Percentiles rank a stretch among this genome's conserved stretches.
These are phyloP conservation scores for Cryphonectria radicalis DNA, from an alignment of 2,329 filamentous ascomycete genomes.

Conservation along the genomic window DNA sequence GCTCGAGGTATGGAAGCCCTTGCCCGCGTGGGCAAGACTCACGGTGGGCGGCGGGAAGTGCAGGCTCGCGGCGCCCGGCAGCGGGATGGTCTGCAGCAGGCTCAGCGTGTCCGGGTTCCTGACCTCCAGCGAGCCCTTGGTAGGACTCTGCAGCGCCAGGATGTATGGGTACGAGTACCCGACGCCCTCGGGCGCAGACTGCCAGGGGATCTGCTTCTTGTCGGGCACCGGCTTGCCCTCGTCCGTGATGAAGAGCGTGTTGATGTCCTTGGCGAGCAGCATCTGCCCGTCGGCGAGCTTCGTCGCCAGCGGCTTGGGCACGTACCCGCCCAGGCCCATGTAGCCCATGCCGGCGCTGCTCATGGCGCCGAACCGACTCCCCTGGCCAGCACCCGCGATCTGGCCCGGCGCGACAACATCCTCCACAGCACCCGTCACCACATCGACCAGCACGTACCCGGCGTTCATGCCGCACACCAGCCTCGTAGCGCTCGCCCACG, in stretches of 20 bases:
- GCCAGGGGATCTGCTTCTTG: slow-evolving; percentile 91
- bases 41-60: slow-evolving; percentile 93
- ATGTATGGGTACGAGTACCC: slow-evolving; percentile 98
- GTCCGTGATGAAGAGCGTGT: slow-evolving; percentile 87
- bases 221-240: slow-evolving; percentile 76
- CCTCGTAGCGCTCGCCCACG: slow-evolving; percentile 87
- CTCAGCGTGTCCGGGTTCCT: slow-evolving; percentile 90
- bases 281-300: slow-evolving; percentile 82
- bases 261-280: slow-evolving; percentile 95
- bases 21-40: slow-evolving; percentile 93
- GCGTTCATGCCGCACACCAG: slow-evolving; percentile 89
- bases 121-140: slow-evolving; percentile 86
- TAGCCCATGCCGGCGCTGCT: slow-evolving; percentile 92
- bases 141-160: slow-evolving; percentile 79
- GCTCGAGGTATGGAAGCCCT: slow-evolving; percentile 92
- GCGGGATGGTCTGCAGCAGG: slow-evolving; percentile 81
- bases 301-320: slow-evolving; percentile 86
- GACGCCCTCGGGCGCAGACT: slow-evolving; percentile 82
- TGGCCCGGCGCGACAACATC: slow-evolving; percentile 81
- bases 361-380: slow-evolving; percentile 79
- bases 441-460: slow-evolving; percentile 87
- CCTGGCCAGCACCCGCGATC: slow-evolving; percentile 68
- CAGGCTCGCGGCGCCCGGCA: slow-evolving; percentile 81
- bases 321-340: slow-evolving; percentile 90
- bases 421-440: slow-evolving; percentile 71